A percentile compares a stretch with the other conserved stretches of the same genome.
Evolutionary conservation across 2,329 filamentous ascomycete species (phyloP).

Genomic region (Botrytis sinoallii): DNA sequence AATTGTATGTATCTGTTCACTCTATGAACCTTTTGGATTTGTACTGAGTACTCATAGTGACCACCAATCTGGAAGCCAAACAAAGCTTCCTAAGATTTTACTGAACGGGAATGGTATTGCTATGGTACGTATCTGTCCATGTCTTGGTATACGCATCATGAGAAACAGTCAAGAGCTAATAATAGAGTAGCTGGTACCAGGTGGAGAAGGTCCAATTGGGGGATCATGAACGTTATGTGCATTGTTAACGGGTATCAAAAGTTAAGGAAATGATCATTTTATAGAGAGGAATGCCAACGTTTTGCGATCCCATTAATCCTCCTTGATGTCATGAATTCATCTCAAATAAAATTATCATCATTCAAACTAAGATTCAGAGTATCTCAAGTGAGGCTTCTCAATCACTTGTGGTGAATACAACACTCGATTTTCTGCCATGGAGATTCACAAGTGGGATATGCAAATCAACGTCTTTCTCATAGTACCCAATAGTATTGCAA

Average conservation of each 20-base stretch:
- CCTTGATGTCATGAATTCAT: background rate
- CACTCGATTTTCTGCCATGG: background rate
- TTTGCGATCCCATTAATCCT: background rate
- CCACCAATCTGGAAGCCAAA: slow-evolving; percentile 75
- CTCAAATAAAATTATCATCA: background rate
- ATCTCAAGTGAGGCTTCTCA: no score
- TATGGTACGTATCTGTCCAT: slow-evolving; percentile 63
- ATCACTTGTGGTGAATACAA: background rate
- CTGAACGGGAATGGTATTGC: slow-evolving; percentile 98
- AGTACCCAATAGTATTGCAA: no score
- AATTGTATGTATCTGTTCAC: slow-evolving; percentile 64
- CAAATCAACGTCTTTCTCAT: background rate
- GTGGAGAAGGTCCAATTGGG: slow-evolving; percentile 63
- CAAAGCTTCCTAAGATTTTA: slow-evolving; percentile 88
- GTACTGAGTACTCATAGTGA: slow-evolving; percentile 62
- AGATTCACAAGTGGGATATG: background rate
- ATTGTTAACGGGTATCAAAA: slow-evolving; percentile 9
- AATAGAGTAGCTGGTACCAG: slow-evolving; percentile 64
- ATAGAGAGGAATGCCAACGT: slow-evolving; percentile 1
- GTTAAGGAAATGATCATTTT: background rate
- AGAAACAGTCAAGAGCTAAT: slow-evolving; percentile 16
- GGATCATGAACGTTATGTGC: slow-evolving; percentile 24
- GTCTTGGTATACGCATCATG: background rate
- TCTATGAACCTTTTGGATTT: background rate
- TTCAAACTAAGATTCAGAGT: background rate